Evolutionary conservation across 768 basidiomycete species (phyloP), one percentile per base, ranked within the genome.

Genomic region (Russula sp.): DNA sequence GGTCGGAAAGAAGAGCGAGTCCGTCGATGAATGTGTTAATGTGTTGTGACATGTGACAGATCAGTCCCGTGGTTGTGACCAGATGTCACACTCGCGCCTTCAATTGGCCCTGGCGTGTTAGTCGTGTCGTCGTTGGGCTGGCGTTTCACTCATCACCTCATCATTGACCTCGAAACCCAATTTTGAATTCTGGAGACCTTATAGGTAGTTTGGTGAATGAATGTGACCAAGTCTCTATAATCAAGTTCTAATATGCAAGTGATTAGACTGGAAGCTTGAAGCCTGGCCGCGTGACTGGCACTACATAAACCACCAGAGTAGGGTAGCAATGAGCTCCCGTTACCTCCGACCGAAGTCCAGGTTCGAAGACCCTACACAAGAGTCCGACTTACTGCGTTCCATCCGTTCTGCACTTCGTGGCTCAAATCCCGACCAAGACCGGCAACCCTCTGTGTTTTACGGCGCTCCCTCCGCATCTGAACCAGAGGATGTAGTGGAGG

Each of bases 401-500:
- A 86, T 90, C 58, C 81, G 81, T 44, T 73, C 72, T n/a, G 86
- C 84, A 16, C 76, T 90, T 44, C 83, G 81, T 36, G 85, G 86
- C 52, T 77, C 68, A 48, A 61, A 57, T 36, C 38, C 54, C 14
- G 58, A 54, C 24, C 53, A 44, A 42, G 59, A 60, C 26, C 42
- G 32, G 36, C 58, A 59, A 28, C 68, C 53, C 34, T 24, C 53
- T 5, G 32, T 22, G 11, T 46, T 57, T 28, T 69, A 67, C 34
- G 56, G 57, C n/a, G 26, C 26, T 38, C 50, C 52, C 9, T 44
- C 57, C 1, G 62, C 61, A 22, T 26, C 38, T 40, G 57, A 59
- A 11, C n/a, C 52, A 2, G 78, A 80, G 46, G 77, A 80, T 36
- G 78, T 78, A 51, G 72, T 75, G 20, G 80, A 85, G 63, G 86